Evolutionary conservation across 768 basidiomycete species (phyloP), one percentile per base, ranked within the genome.

Genomic region (Strobilomyces confusus): DNA sequence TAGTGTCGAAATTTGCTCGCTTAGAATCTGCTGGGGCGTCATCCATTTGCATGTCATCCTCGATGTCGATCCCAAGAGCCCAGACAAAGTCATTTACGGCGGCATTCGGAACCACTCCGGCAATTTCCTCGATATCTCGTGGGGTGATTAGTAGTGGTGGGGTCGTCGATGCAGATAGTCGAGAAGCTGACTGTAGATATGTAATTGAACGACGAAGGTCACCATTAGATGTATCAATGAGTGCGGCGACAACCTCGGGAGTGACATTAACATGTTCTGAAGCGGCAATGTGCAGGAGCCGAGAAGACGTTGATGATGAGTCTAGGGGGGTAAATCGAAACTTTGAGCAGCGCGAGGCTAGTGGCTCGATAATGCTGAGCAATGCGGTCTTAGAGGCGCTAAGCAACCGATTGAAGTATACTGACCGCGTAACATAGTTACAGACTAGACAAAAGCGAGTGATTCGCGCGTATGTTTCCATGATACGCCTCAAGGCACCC

Each of bases 321-420:
- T 95, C 94, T 23, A 99, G 79, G 2, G 97, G 92, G 12, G 90
- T 92, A 73, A 99, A 99, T 37, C 97, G 87, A 73, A 99, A 99
- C 73, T 99, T 99, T 44, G 93, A 95, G 72, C 97, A 99, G 49
- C 97, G 87, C n/a, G 95, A 98, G 20, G 97, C 92, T 23, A 99
- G 80, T 1, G 97, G 97, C 67, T 99, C 97, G 51, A 99, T 99
- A 56, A 99, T 99, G 60, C 95, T 99, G 58, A 38, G 32, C 43
- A 41, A 47, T 2, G 15, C 41, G 5, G 9, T 54, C 43, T 57
- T 22, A 51, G 43, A 52, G 38, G 33, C 26, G 36, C 22, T 12
- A 37, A 44, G 45, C 26, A 22, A 30, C 8, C 5, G n/a, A 22
- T n/a, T 42, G 22, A 40, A 19, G 33, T 44, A n/a, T 17, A 58